Base-by-base conservation (phyloP, 2,329 filamentous ascomycete species). In the Fusarium robinianum region DNA sequence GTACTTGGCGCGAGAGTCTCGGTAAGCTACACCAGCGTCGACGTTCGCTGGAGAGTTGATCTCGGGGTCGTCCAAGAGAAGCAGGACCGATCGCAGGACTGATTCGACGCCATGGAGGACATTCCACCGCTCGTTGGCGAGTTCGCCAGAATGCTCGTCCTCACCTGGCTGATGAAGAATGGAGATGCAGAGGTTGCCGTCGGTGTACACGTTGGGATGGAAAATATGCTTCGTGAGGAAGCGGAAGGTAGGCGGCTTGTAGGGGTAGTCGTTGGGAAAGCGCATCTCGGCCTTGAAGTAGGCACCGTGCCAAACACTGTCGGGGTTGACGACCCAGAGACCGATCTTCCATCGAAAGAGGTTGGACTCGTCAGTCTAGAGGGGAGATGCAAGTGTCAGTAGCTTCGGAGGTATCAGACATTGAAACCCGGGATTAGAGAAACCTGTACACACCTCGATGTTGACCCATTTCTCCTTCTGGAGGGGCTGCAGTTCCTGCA, bases 11-110 rank as follows among this genome's bases (percentile, higher is more conserved):
- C 83, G 82, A 21, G 85, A 71, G 58, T 91, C 89, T 48, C 92
- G 84, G 62, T 95, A 85, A 74, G 90, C 80, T 16, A 96, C 86
- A 44, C 89, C 83, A 2, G 94, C 92, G 58, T 97, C 92, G 41
- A 97, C 91, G 66, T 97, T 97, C 52, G 92, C 94, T 0, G 94
- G 90, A 0, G 90, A 96, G 58, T 84, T 90, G 61, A 95, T 89
- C 69, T 99, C 92, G 10, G 92, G 90, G 60, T 96, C 90, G 66
- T 97, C 94, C 41, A 99, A 83, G 3, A 99, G 81, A 5, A 94
- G 86, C 6, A 97, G 80, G 12, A 97, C 88, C 7, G 90, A 96
- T 51, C 95, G 90, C 12, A 99, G 80, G 23, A 99, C 91, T 3
- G 90, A 95, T 72, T 97, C 94, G 33, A 95, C 92, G 14, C 91